A percentile compares a stretch with the other conserved stretches of the same genome.
Conservation (phyloP, 768 basidiomycete genomes). For the Rhizopogon vinicolor region DNA sequence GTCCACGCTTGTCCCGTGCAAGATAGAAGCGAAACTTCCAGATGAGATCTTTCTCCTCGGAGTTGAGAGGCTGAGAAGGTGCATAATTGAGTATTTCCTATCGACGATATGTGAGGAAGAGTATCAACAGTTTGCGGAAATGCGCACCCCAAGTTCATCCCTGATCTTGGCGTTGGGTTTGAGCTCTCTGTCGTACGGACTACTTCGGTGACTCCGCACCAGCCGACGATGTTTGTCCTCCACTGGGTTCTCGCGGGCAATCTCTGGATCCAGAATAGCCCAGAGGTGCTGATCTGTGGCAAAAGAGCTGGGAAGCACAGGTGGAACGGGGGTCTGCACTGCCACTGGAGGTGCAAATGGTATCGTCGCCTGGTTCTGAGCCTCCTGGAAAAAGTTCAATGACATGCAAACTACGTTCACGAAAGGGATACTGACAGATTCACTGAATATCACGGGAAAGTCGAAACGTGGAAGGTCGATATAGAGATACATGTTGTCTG, state of each 20-base stretch:
- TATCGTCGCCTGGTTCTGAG: slow-evolving; percentile 34
- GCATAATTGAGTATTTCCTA: slow-evolving; percentile 90
- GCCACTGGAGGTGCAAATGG: slow-evolving; percentile 36
- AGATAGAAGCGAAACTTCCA: slow-evolving; percentile 99
- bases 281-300: slow-evolving; percentile 71
- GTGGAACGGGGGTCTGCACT: slow-evolving; percentile 34
- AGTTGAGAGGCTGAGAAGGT: slow-evolving; percentile 79
- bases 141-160: slow-evolving; percentile 82
- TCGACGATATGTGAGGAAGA: not conserved
- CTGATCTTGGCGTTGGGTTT: slow-evolving; percentile 96
- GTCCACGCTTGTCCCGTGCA: slow-evolving; percentile 82
- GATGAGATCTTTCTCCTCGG: slow-evolving; percentile 92
- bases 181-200: slow-evolving; percentile 90
- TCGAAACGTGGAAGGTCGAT: slow-evolving; percentile 95
- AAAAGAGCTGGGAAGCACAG: slow-evolving; percentile 45
- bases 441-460: slow-evolving; percentile 94
- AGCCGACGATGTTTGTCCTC: slow-evolving; percentile 95
- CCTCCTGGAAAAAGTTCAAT: slow-evolving; percentile 29
- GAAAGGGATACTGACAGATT: slow-evolving; percentile 52
- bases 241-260: slow-evolving; percentile 89
- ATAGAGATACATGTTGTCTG: slow-evolving; percentile 92
- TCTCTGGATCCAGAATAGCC: slow-evolving; percentile 88
- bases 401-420: not conserved
- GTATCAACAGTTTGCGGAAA: not conserved
- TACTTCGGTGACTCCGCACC: slow-evolving; percentile 91